Conservation (phyloP, 1,284 basidiomycete species). For the Leccinum griseonigrum region DNA sequence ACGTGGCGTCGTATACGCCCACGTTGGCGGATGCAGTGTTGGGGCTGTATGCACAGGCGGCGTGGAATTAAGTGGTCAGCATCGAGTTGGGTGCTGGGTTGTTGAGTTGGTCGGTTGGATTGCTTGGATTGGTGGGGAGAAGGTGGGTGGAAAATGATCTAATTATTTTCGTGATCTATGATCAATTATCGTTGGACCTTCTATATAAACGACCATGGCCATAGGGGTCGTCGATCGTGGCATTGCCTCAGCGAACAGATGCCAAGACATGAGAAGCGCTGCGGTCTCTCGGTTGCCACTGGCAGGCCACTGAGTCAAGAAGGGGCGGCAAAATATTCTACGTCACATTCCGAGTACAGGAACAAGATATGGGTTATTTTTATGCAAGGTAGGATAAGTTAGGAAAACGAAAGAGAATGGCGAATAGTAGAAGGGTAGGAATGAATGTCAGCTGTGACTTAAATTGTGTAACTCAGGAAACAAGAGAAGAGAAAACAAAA, state of each 20-base stretch:
- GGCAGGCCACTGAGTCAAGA: no score
- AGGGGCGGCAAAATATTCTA: no score
- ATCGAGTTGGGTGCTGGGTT: not conserved
- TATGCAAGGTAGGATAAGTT: no score
- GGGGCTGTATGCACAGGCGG: conserved; percentile 58
- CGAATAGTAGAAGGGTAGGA: no score
- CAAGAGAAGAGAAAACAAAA: no score
- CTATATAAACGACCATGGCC: not conserved
- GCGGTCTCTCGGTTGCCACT: no score
- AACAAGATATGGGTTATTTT: no score
- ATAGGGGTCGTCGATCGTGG: not conserved
- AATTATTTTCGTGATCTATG: not conserved
- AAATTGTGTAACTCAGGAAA: no score
- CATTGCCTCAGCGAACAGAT: not conserved
- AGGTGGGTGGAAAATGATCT: not conserved
- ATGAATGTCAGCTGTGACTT: no score
- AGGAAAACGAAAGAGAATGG: no score
- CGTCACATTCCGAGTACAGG: no score
- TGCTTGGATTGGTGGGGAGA: not conserved
- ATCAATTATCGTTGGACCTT: not conserved
- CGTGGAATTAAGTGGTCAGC: conserved; percentile 49
- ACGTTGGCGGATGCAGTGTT: conserved; percentile 49
- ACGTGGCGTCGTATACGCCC: conserved; percentile 52
- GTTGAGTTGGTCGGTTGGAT: not conserved
- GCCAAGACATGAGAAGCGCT: no score